Evolutionary conservation across 768 basidiomycete genomes (phyloP).

Genomic region (Phlebiopsis flavidoalba): DNA sequence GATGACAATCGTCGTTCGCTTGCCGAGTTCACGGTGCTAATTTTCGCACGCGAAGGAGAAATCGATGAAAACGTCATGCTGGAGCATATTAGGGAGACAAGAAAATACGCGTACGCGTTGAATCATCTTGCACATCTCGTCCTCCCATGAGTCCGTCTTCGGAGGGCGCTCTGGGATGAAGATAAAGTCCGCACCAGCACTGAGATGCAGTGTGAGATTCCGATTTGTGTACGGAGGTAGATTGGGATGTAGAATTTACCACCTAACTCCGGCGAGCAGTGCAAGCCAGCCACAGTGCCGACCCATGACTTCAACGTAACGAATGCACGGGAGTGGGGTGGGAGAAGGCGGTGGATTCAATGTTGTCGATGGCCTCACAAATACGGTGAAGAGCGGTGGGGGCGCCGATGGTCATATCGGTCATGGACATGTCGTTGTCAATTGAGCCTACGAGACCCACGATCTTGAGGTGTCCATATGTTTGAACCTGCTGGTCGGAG

Average conservation of each 20-base stretch:
- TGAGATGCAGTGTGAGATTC: slow-evolving; percentile 20
- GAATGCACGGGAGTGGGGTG: slow-evolving; percentile 89
- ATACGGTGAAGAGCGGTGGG: slow-evolving; percentile 94
- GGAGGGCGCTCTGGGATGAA: slow-evolving; percentile 97
- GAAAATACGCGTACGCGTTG: slow-evolving; percentile 49
- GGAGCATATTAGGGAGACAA: not conserved
- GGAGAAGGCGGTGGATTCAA: slow-evolving; percentile 92
- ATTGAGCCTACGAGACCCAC: slow-evolving; percentile 99
- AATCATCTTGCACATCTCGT: slow-evolving; percentile 85
- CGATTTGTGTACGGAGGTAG: not conserved
- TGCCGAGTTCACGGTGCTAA: slow-evolving; percentile 87
- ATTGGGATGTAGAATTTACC: slow-evolving; percentile 18
- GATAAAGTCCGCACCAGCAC: slow-evolving; percentile 91
- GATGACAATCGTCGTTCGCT: slow-evolving; percentile 98
- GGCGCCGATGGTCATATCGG: slow-evolving; percentile 95
- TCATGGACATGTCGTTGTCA: slow-evolving; percentile 99
- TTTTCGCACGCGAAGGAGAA: not conserved
- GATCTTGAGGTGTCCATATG: slow-evolving; percentile 83
- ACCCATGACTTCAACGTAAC: slow-evolving; percentile 99
- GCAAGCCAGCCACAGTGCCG: slow-evolving; percentile 99
- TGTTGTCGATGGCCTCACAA: slow-evolving; percentile 97
- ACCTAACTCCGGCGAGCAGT: slow-evolving; percentile 88
- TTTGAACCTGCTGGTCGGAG: slow-evolving; percentile 61
- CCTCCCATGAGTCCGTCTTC: slow-evolving; percentile 74
- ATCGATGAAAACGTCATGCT: not conserved